Base-by-base conservation (phyloP, 768 basidiomycete genomes). In the Calocybe gangraenosa region DNA sequence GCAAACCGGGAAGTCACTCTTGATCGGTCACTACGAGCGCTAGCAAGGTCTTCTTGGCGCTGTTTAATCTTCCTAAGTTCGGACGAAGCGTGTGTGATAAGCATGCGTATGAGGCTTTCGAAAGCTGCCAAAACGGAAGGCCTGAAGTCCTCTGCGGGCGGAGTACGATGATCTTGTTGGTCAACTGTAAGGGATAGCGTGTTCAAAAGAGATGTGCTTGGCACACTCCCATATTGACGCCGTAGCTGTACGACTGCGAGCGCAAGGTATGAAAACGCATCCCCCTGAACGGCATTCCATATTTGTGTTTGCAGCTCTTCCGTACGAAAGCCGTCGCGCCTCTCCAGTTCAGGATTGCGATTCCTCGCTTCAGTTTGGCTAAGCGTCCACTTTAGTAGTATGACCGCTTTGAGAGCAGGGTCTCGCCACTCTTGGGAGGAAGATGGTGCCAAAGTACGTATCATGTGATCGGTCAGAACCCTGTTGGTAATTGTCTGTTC, bases 301-400 rank as follows among this genome's bases (percentile, higher is more conserved):
- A 92, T 80, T 48, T 88, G 82, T 1, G 75, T 78, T 62, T 94
- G 91, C 33, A 94, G 73, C 43, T 87, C 82, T 42, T 90, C 87
- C 1, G 87, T 82, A 50, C 73, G 81, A 64, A 83, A 85, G 2
- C 82, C 87, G 5, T 69, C 71, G 22, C 72, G 70, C 53, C 78
- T 73, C 53, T 87, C 84, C 30, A 92, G 63, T 3, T 74, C 70
- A 1, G 79, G 66, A 53, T 89, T 81, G 15, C 77, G 75, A 58
- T 85, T 82, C 19, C 90, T 74, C 5, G 81, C 75, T 51, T 89
- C 83, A 1, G 89, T 83, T 52, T 92, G 69, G 62, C 91, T 90
- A 47, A 94, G 71, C 0, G 91, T 86, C 90, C 91, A 94, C 58
- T 90, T 89, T 31, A 96, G 73, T n/a, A 86, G 64, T 4, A 93